A percentile compares a stretch with the other conserved stretches of the same genome.
Conservation (phyloP, 164 flowering plant genomes). For the Chimonanthus salicifolius region DNA sequence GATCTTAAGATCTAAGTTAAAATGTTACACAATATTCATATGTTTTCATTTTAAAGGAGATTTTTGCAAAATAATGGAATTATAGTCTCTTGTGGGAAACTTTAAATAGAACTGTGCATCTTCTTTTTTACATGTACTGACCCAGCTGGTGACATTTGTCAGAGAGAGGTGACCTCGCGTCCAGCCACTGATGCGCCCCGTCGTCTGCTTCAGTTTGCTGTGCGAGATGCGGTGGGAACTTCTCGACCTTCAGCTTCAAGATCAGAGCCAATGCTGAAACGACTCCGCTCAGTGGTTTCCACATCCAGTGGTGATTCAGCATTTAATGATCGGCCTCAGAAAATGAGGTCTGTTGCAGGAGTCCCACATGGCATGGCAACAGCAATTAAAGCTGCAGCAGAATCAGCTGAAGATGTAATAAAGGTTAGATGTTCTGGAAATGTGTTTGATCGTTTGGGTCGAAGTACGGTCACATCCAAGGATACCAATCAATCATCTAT, state of each 20-base stretch:
- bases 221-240: slow-evolving; percentile 81
- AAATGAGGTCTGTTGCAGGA: slow-evolving; percentile 45
- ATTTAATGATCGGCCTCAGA: slow-evolving; percentile 33
- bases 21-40: background rate
- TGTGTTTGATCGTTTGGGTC: slow-evolving; percentile 82
- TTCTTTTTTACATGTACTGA: background rate
- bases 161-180: slow-evolving; percentile 47
- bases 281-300: slow-evolving; percentile 84
- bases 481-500: slow-evolving; percentile 16
- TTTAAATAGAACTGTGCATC: background rate
- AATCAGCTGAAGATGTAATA: slow-evolving; percentile 76
- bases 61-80: background rate
- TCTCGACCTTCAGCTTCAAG: slow-evolving; percentile 33
- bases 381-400: slow-evolving; percentile 82
- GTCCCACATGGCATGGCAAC: slow-evolving; percentile 48
- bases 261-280: slow-evolving; percentile 50
- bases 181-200: slow-evolving; percentile 50
- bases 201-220: slow-evolving; percentile 89
- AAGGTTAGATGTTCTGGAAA: slow-evolving; percentile 45
- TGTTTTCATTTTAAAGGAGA: background rate
- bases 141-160: slow-evolving; percentile 16
- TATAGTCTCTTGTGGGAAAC: slow-evolving; percentile 2
- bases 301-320: slow-evolving; percentile 38
- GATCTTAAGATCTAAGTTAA: no score
- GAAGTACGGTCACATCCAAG: slow-evolving; percentile 30